Conservation (phyloP, 129 eudicot genomes). For the Flaveria brownii region DNA sequence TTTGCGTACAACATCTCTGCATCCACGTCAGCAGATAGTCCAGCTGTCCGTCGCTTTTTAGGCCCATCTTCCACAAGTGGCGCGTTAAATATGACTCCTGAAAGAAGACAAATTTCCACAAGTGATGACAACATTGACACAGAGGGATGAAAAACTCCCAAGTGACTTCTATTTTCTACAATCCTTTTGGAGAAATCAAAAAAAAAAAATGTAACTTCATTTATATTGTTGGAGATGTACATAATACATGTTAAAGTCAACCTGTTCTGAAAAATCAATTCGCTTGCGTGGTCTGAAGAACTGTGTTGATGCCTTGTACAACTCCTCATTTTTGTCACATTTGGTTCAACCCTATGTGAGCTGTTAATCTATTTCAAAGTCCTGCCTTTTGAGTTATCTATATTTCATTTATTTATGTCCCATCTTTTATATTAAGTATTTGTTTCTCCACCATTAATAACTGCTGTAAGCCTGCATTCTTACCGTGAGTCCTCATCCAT, state of each 20-base stretch:
- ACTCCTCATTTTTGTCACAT: slow-evolving; percentile 56
- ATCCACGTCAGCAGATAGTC: slow-evolving; percentile 56
- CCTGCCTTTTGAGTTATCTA: slow-evolving; percentile 26
- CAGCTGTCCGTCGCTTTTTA: slow-evolving; percentile 52
- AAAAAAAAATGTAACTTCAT: slow-evolving; percentile 63
- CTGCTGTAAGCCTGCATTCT: neutral
- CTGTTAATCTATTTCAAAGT: slow-evolving; percentile 31
- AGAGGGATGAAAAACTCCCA: slow-evolving; percentile 48
- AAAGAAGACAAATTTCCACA: slow-evolving; percentile 68
- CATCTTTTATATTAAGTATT: slow-evolving; percentile 6
- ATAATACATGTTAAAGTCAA: slow-evolving; percentile 47
- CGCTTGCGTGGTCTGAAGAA: slow-evolving; percentile 44
- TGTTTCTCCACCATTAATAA: slow-evolving; percentile 1
- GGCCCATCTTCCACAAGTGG: slow-evolving; percentile 66
- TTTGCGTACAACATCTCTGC: slow-evolving; percentile 57
- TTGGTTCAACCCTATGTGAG: slow-evolving; percentile 52
- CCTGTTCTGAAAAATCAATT: slow-evolving; percentile 49
- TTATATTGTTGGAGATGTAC: slow-evolving; percentile 69
- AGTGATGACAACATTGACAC: slow-evolving; percentile 57
- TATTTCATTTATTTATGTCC: slow-evolving; percentile 12
- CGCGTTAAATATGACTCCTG: slow-evolving; percentile 50
- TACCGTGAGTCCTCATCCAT: neutral
- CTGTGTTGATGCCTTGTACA: slow-evolving; percentile 64
- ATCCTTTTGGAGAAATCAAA: slow-evolving; percentile 39
- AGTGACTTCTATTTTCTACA: slow-evolving; percentile 37